Evolutionary conservation across 345 rosid genomes (phyloP), one percentile per base, ranked within the genome.

Genomic region (Populus davidiana): DNA sequence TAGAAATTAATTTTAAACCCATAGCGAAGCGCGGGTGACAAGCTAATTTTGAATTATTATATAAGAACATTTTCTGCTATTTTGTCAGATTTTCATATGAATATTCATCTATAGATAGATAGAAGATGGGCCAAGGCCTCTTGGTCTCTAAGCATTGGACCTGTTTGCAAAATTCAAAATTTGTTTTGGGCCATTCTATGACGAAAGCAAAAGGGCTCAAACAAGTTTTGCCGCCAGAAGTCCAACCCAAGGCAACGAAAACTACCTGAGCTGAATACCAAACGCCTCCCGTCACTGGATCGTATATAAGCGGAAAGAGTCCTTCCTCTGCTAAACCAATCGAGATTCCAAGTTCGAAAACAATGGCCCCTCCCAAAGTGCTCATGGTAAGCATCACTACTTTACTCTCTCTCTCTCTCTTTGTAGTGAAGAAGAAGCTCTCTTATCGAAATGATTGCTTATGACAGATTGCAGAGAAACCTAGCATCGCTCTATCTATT

Each of bases 391-490:
- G 56, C 25, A 13, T 13, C 17, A 47, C 50, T 14, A 47, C 50
- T 47, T 47, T 4, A 41, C 44, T 2, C 44, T 41, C 44, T 9
- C 1, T 12, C 3, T 12, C 5, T 44, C 50, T 4, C 17, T 47
- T 4, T 12, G 50, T 47, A 47, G 50, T 14, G 50, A 14, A 14
- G 50, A 47, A 47, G 50, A 12, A 12, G 50, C 50, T 47, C 44
- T 41, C 44, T 13, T 47, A 47, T 47, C 5, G 17, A 47, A 47
- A 47, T 14, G 18, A 47, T 47, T 47, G 17, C 50, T 13, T 4
- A 47, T 39, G 31, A 36, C 88, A 89, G 99, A 94, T 95, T 70
- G 98, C 99, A 16, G 99, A 95, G 90, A 95, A 95, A 91, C 99
- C 98, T 29, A 93, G 98, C 88, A 93, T 95, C 64, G 99, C 99